Percentiles rank a stretch among this genome's conserved stretches.
Evolutionary conservation across 2,329 filamentous ascomycete species (phyloP).

Genomic region (Diaporthe sp.): DNA sequence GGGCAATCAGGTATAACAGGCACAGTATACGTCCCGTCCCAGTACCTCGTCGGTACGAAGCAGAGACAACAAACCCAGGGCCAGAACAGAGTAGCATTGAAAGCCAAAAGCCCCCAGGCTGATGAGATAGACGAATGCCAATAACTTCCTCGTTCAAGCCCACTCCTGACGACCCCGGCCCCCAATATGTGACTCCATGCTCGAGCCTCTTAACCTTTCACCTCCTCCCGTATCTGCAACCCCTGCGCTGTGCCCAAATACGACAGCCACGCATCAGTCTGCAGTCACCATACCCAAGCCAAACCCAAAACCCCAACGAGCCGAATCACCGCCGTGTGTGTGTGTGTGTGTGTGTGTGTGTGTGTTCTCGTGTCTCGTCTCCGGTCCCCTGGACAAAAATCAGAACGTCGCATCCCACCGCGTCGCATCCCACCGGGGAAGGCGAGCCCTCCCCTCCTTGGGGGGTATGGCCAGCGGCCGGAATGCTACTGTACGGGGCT

Average conservation of each 20-base stretch:
- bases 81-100: constrained; percentile 1
- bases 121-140: background rate
- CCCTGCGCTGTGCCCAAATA: background rate
- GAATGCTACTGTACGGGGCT: constrained; percentile 24
- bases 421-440: constrained; percentile 1
- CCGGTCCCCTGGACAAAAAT: background rate
- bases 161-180: background rate
- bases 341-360: background rate
- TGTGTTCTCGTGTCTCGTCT: background rate
- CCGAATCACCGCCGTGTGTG: constrained; percentile 1
- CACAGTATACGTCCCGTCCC: background rate
- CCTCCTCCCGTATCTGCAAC: background rate
- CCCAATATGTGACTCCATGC: background rate
- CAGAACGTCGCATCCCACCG: background rate
- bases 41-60: background rate
- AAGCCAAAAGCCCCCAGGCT: background rate
- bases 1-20: background rate
- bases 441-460: too few relatives aligned
- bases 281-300: background rate
- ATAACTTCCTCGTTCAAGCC: background rate
- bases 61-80: too few relatives aligned
- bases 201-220: background rate
- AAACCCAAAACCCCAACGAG: background rate
- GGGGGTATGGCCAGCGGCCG: background rate
- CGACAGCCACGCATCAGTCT: background rate